Evolutionary conservation across 108 stramenopile species (phyloP).

Genomic region (Pseudonitzschia multiseries): DNA sequence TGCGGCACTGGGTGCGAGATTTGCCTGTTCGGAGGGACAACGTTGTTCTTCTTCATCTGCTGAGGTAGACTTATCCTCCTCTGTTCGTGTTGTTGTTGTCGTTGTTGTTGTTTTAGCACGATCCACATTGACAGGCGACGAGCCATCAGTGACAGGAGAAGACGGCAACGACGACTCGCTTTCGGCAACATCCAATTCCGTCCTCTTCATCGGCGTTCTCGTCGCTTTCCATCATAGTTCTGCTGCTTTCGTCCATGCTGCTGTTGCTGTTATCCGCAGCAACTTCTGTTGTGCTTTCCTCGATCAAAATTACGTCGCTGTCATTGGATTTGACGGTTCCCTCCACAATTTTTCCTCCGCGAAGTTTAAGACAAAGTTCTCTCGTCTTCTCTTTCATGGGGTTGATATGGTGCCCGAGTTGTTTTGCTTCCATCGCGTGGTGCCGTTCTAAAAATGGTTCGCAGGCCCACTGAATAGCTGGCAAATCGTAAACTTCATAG

Average conservation of each 20-base stretch:
- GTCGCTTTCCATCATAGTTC: neutral
- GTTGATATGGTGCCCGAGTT: neutral
- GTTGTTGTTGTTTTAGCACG: neutral
- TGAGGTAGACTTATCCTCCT: neutral
- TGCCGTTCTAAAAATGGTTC: conserved; percentile 11
- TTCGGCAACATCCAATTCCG: neutral
- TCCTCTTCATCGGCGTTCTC: neutral
- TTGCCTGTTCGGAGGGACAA: neutral
- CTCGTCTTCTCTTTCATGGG: conserved; percentile 11
- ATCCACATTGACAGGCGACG: neutral
- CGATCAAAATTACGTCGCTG: neutral
- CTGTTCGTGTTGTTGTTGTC: neutral
- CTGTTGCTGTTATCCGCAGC: neutral
- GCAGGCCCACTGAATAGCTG: conserved; percentile 23
- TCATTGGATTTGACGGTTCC: neutral
- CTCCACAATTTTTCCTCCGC: conserved; percentile 6
- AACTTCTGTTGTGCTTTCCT: neutral
- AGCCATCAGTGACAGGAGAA: no score
- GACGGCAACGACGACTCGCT: neutral
- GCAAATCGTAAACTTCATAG: conserved; percentile 14
- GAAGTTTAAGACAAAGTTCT: conserved; percentile 10
- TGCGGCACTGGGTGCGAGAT: neutral
- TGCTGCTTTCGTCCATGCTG: neutral
- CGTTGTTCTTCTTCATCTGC: neutral
- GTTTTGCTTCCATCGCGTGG: neutral